Base-by-base conservation (phyloP, 495 filamentous ascomycete genomes). In the Aspergillus conjunctus region DNA sequence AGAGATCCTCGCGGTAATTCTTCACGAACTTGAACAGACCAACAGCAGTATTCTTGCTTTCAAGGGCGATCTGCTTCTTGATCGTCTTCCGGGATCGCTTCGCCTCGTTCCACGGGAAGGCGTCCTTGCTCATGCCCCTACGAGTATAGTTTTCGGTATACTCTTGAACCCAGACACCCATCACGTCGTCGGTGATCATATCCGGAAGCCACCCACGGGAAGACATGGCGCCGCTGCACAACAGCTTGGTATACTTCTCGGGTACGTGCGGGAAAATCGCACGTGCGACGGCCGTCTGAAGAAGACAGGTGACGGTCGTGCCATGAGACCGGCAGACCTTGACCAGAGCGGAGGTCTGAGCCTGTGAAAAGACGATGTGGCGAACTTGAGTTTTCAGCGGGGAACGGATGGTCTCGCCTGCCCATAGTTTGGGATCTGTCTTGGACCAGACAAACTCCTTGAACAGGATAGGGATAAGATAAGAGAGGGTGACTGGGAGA, bases 91-190 rank as follows among this genome's bases (percentile, higher is more conserved):
- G 67, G 9, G 75, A 72, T n/a, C 68, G 62, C 15, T 65, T 62
- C 1, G 80, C 72, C 52, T 77, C 72, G 14, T 51, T 44, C 79
- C 79, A 82, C 1, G 71, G 71, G 56, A 76, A 69, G 1, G 48
- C 45, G 3, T 59, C 22, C 4, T 33, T 15, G 7, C 58, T 41
- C 7, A 71, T 30, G 5, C 54, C 26, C 2, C 51, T 59, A 18
- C 67, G 62, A 3, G 43, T 14, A 33, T 67, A 67, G 11, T 37
- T 41, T 18, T 74, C 70, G n/a, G 48, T 45, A 17, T 56, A 63
- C 3, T 70, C 71, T 21, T 64, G 62, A 1, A 77, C 70, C 63
- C 66, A 77, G 14, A 76, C 74, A 22, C 78, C 77, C 59, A 81
- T 77, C 0, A 64, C 65, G 3, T 74, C 71, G 7, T 73, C 73